Evolutionary conservation across 768 basidiomycete genomes (phyloP), one percentile per base, ranked within the genome.

Genomic region (Crepidotus variabilis): DNA sequence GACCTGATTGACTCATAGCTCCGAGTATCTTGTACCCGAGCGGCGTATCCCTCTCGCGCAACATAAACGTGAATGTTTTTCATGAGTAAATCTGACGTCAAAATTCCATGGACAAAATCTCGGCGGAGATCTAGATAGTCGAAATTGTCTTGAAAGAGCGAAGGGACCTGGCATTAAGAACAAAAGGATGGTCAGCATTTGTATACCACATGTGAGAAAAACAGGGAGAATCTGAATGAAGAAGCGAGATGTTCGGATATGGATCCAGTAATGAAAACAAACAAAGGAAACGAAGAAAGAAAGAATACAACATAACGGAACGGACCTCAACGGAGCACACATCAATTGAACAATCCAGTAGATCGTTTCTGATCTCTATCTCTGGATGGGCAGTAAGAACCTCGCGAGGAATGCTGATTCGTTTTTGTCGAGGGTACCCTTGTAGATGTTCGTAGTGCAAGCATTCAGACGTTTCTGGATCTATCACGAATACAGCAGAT

Each of bases 71-170:
- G 84, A 51, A 98, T 95, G 59, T 86, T 94, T 73, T 97, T 97
- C 81, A 92, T 93, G 45, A 98, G 79, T 34, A 98, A 71, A 70
- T 99, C 97, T 13, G 93, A 95, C 0, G 92, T 96, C 61, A 99
- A 78, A 48, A 99, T 83, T 16, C 96, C 96, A 66, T 92, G 91
- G 14, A 98, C 90, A 65, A 99, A 97, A 72, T 98, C 94, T 61
- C 85, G 79, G 56, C 94, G 85, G 58, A 98, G 81, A 72, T 95
- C 93, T 13, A 86, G 85, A 66, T 95, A 98, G 73, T 98, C 97
- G 66, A 99, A 99, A 73, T 98, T 98, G 73, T 98, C 97, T 69
- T 95, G 94, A 75, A 98, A 99, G 4, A 98, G 69, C 1, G 95
- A 95, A 1, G 94, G 94, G 35, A 98, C 91, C 90, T 97, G 63